Evolutionary conservation across 2,329 filamentous ascomycete species (phyloP), one percentile per base, ranked within the genome.

Genomic region (Alternaria gaisen): DNA sequence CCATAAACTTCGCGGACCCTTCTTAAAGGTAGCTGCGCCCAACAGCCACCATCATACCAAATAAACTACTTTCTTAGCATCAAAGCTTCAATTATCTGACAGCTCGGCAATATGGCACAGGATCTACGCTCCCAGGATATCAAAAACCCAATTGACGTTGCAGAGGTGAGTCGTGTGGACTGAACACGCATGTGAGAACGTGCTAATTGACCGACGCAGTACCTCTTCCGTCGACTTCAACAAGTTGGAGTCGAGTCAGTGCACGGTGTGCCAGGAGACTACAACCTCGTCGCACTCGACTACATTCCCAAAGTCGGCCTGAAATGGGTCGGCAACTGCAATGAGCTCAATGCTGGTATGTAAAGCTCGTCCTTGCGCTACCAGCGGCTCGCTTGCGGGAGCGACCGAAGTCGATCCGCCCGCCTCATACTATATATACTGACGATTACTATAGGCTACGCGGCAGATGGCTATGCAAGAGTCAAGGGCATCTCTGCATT

Each of bases 321-420:
- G 22, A 74, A 81, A 46, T 88, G 86, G 86, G 84, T 87, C 4
- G 87, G 87, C 63, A 88, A 87, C 70, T 84, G 82, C 73, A 88
- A 88, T 74, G 86, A 88, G 73, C 80, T 88, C 54, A 87, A 87
- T 73, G 85, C 85, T 55, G 83, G 83, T 84, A 59, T 36, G 73
- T 65, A 57, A 44, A 58, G 30, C 26, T 12, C 42, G 28, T 58
- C 14, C n/a, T 28, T 26, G 24, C 18, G 34, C 38, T 42, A 28
- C 18, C 51, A 43, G n/a, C 36, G 24, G 46, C 50, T 52, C 54
- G 54, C 44, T 46, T 53, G 43, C 41, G 41, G 50, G 38, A 42
- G 52, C 20, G 30, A 56, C 57, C 53, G 36, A 50, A 40, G 9
- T 38, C 42, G 43, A 47, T 57, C 42, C 43, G 12, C 7, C 24